Evolutionary conservation across 2,329 filamentous ascomycete species (phyloP).

Genomic region (Monosporascus sp.): DNA sequence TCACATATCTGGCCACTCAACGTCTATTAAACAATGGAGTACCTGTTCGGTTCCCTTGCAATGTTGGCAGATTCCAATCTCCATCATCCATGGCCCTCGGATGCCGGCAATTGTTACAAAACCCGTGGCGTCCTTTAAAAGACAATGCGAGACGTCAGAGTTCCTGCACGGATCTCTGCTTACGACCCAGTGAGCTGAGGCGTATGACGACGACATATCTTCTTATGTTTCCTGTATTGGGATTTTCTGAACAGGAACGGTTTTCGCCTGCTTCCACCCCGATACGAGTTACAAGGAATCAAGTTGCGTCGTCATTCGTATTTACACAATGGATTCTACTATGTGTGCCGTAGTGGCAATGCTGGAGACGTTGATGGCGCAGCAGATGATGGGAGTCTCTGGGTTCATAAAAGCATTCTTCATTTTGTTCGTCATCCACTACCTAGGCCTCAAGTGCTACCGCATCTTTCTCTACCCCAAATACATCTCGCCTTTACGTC

Average conservation of each 20-base stretch:
- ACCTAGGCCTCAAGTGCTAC: slow-evolving; percentile 5
- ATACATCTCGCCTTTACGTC: slow-evolving; percentile 5
- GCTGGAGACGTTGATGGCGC: background rate
- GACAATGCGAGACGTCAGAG: too few species aligned
- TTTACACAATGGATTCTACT: background rate
- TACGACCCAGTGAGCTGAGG: too few species aligned
- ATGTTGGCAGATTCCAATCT: background rate
- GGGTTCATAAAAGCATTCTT: background rate
- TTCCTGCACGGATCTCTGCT: too few species aligned
- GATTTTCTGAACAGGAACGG: too few species aligned
- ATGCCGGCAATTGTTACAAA: too few species aligned
- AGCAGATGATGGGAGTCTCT: background rate
- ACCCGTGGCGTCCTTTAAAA: too few species aligned
- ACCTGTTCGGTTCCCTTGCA: background rate
- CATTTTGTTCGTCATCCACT: slow-evolving; percentile 4
- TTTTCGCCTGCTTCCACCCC: background rate
- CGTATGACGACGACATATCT: too few species aligned
- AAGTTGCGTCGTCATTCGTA: background rate
- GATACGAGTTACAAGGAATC: too few species aligned
- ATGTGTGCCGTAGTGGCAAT: background rate
- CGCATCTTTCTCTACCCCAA: slow-evolving; percentile 7
- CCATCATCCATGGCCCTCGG: background rate
- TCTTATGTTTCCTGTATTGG: too few species aligned
- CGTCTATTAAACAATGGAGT: background rate
- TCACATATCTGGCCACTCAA: background rate